Conservation (phyloP, 805 yeast species). For the Cyberlindnera mycetangii region DNA sequence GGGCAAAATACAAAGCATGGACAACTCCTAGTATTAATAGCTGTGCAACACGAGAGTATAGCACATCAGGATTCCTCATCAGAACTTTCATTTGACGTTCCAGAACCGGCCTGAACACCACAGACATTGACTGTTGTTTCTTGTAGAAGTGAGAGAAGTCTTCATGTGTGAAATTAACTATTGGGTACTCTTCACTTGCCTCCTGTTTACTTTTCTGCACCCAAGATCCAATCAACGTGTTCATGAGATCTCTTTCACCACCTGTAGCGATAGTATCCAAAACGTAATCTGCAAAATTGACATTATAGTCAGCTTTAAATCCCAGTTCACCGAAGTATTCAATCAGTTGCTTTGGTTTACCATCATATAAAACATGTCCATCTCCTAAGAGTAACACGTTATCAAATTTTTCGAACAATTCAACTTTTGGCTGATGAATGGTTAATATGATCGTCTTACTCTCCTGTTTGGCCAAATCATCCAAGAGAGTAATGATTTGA, state of each 20-base stretch:
- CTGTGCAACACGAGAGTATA: conserved; percentile 64
- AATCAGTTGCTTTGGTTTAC: conserved; percentile 44
- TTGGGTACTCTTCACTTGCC: too few species aligned
- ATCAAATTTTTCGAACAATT: conserved; percentile 62
- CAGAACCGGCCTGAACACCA: conserved; percentile 34
- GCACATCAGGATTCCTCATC: conserved; percentile 51
- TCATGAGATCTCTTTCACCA: conserved; percentile 17
- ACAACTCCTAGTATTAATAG: conserved; percentile 61
- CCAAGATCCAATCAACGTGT: conserved; percentile 14
- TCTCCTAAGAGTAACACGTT: conserved; percentile 56
- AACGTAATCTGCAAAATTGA: conserved; percentile 72
- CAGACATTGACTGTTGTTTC: conserved; percentile 14
- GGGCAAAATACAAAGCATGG: conserved; percentile 65
- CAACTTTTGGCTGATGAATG: conserved; percentile 81
- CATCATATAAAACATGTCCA: conserved; percentile 53
- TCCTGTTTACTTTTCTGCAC: conserved; percentile 10
- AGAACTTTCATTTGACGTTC: conserved; percentile 36
- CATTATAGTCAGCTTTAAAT: conserved; percentile 41
- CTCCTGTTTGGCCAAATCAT: conserved; percentile 47
- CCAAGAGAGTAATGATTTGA: conserved; percentile 59
- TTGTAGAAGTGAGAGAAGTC: conserved; percentile 9
- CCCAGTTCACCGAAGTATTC: conserved; percentile 38
- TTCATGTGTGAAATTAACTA: too few species aligned
- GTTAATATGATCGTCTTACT: conserved; percentile 71
- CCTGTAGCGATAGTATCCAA: conserved; percentile 62